Base-by-base conservation (phyloP, 345 rosid genomes). In the Dimocarpus longan region DNA sequence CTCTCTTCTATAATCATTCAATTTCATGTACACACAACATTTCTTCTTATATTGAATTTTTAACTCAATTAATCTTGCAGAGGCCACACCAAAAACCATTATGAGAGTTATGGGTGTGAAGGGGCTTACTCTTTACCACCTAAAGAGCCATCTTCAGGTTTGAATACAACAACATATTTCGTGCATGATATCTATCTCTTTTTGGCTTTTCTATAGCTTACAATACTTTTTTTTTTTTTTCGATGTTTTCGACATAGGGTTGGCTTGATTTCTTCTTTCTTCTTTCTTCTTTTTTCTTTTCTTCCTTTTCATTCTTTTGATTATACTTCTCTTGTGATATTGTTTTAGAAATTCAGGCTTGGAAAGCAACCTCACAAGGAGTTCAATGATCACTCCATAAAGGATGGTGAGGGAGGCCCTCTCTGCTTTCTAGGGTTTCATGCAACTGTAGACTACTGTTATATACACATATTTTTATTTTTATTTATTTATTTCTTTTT, bases 21-120 rank as follows among this genome's bases (percentile, higher is more conserved):
- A 8, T 21, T 70, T 40, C 50, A 37, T 16, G n/a, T 48, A 19
- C n/a, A 18, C 69, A 9, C 66, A 65, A n/a, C 43, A 39, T 40
- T 15, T 12, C 37, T 10, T 44, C 12, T 13, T 21, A 60, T 71
- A 70, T 1, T 67, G 10, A 21, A 18, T 22, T 59, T 46, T 18
- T 50, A 8, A 46, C 9, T 19, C 48, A 46, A 15, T 44, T n/a
- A n/a, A 28, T 28, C 77, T 76, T 78, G 73, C 82, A 96, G 99
- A 97, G 88, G 99, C 99, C 22, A 97, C 99, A 13, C 99, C 99
- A 40, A 97, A 97, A 88, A 97, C 98, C 15, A 97, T 97, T 86
- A 94, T 93, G 99, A 97, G 99, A 80, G 99, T 92, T 77, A 97
- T 97, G 99, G 99, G 99, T 81, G 99, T 97, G 84, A 97, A 97